phyloP scores from a whole-genome alignment of 2,329 filamentous ascomycete genomes.

The Stemphylium vesicarium region DNA sequence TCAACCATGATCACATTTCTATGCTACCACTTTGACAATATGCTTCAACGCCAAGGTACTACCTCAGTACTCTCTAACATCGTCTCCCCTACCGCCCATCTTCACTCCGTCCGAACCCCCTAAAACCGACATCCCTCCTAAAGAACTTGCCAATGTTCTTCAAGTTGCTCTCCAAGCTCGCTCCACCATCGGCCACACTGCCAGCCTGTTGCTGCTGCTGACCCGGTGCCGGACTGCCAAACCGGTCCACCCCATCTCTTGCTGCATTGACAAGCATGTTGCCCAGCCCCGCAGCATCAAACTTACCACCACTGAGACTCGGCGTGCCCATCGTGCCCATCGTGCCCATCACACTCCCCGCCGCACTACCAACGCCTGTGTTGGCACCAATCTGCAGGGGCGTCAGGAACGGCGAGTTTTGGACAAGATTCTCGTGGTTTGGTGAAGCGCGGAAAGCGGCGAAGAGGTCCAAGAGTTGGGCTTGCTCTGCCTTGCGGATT shows the following conservation, averaged over 20 bases:
- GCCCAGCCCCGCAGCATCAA: constrained; percentile 82
- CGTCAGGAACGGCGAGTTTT: constrained; percentile 45
- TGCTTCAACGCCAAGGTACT: not conserved
- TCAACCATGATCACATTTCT: not conserved
- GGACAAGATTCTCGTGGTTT: constrained; percentile 68
- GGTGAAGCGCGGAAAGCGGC: constrained; percentile 77
- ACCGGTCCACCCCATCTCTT: constrained; percentile 78
- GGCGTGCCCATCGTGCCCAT: constrained; percentile 48
- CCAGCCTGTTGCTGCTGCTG: constrained; percentile 41
- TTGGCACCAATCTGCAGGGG: constrained; percentile 43
- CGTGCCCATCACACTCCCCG: constrained; percentile 48
- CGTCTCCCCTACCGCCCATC: constrained; percentile 30
- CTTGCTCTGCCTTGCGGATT: constrained; percentile 79
- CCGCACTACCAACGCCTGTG: constrained; percentile 47
- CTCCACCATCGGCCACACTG: constrained; percentile 50
- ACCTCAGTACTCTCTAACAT: not conserved
- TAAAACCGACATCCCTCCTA: constrained; percentile 73
- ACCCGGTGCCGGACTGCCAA: constrained; percentile 63
- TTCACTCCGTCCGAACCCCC: constrained; percentile 46
- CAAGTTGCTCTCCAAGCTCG: constrained; percentile 88
- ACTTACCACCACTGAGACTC: constrained; percentile 55
- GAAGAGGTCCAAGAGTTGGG: constrained; percentile 85
- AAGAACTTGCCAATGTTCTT: constrained; percentile 98
- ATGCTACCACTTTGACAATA: not conserved
- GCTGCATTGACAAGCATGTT: constrained; percentile 89